Conservation (phyloP, 2,329 filamentous ascomycete species). For the Pseudodiploospora longispora region DNA sequence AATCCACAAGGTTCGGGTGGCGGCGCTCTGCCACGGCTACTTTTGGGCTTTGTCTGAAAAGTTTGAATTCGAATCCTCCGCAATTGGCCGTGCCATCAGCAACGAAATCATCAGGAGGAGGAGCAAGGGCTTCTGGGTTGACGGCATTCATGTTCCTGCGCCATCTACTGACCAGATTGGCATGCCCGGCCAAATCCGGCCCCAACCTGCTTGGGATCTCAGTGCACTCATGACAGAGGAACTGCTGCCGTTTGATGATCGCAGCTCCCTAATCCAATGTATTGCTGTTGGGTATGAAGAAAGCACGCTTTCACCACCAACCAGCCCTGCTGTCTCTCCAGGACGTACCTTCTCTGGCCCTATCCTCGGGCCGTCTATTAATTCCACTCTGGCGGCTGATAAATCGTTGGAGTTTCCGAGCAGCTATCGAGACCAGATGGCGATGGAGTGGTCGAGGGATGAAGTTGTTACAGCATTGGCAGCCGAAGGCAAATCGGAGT, state of each 20-base stretch:
- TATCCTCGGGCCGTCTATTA: slow-evolving; percentile 44
- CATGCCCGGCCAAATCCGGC: slow-evolving; percentile 37
- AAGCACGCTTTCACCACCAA: slow-evolving; percentile 52
- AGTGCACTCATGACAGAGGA: slow-evolving; percentile 53
- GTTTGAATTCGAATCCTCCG: slow-evolving; percentile 66
- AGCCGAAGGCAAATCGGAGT: slow-evolving; percentile 62
- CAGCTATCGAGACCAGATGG: slow-evolving; percentile 65
- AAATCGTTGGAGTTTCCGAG: slow-evolving; percentile 52
- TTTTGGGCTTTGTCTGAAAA: slow-evolving; percentile 72
- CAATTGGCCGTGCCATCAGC: slow-evolving; percentile 61
- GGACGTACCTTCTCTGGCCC: slow-evolving; percentile 56
- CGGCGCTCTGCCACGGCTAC: slow-evolving; percentile 82
- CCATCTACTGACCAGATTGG: slow-evolving; percentile 54
- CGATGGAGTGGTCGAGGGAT: slow-evolving; percentile 73
- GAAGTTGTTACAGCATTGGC: slow-evolving; percentile 59
- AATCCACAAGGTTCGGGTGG: slow-evolving; percentile 67
- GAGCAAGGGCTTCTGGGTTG: slow-evolving; percentile 70
- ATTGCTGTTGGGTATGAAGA: slow-evolving; percentile 66
- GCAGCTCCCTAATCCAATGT: slow-evolving; percentile 61
- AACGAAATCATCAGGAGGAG: slow-evolving; percentile 69
- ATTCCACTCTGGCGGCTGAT: slow-evolving; percentile 28
- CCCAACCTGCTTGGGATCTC: slow-evolving; percentile 38
- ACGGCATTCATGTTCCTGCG: slow-evolving; percentile 64
- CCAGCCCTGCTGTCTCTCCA: slow-evolving; percentile 64
- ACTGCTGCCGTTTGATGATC: slow-evolving; percentile 67